A percentile compares a stretch with the other conserved stretches of the same genome.
Conservation (phyloP, 2,329 filamentous ascomycete species). For the Neofusicoccum cordaticola region DNA sequence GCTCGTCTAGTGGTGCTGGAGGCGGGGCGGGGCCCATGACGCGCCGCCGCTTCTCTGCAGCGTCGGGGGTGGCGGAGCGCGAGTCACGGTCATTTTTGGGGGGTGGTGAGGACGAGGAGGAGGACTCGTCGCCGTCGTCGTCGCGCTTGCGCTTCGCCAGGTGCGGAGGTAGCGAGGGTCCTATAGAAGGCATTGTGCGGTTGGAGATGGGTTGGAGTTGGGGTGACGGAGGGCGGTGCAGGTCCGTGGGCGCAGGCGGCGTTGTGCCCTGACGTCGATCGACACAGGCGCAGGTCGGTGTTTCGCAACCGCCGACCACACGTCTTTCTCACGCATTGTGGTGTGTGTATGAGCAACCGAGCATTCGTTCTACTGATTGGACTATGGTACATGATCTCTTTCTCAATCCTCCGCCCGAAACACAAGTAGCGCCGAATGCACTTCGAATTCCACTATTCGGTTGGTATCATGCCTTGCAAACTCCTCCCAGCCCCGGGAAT, state of each 20-base stretch:
- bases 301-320: neutral
- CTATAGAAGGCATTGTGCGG: constrained; percentile 63
- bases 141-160: constrained; percentile 54
- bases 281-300: neutral
- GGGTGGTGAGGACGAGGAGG: constrained; percentile 27
- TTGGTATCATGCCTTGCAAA: constrained; percentile 18
- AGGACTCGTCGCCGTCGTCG: constrained; percentile 35
- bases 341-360: neutral
- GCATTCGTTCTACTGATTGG: neutral
- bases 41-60: constrained; percentile 50
- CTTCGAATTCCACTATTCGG: constrained; percentile 13
- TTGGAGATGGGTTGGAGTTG: constrained; percentile 20
- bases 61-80: constrained; percentile 35
- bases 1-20: constrained; percentile 48
- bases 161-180: constrained; percentile 67
- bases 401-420: neutral
- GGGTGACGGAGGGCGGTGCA: neutral
- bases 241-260: neutral
- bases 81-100: constrained; percentile 17
- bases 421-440: neutral
- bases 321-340: neutral
- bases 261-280: constrained; percentile 6
- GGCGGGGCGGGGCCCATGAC: constrained; percentile 57
- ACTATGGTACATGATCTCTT: constrained; percentile 4
- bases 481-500: constrained; percentile 1